phyloP scores from a whole-genome alignment of 1,139 yeast species.

The Candida sojae region DNA sequence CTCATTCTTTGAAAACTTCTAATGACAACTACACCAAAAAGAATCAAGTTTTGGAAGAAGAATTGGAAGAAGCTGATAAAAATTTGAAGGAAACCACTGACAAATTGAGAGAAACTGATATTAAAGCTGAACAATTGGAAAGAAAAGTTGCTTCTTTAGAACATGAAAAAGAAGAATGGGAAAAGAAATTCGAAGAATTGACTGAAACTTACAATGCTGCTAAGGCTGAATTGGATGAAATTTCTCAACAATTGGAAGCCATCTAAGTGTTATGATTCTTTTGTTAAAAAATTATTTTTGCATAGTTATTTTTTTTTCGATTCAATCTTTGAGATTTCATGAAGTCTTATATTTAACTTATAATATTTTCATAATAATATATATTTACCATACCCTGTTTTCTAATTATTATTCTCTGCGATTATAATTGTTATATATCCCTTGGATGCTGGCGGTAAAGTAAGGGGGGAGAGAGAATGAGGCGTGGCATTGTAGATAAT shows the following conservation, averaged over 20 bases:
- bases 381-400: no score
- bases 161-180: conserved; percentile 89
- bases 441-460: no score
- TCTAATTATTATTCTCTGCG: no score
- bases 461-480: no score
- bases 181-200: conserved; percentile 88
- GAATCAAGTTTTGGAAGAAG: conserved; percentile 89
- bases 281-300: not conserved
- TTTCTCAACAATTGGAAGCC: conserved; percentile 89
- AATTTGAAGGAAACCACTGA: conserved; percentile 92
- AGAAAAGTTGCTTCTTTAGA: conserved; percentile 92
- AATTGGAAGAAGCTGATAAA: conserved; percentile 89
- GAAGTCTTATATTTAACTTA: no score
- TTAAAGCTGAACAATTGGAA: conserved; percentile 96
- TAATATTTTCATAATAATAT: no score
- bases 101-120: conserved; percentile 92
- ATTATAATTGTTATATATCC: no score
- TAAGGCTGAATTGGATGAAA: conserved; percentile 90
- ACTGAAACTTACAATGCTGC: conserved; percentile 78
- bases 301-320: not conserved
- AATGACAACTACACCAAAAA: conserved; percentile 92
- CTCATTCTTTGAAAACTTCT: conserved; percentile 83
- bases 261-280: conserved; percentile 41
- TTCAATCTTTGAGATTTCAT: no score
- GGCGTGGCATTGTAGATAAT: no score